Evolutionary conservation across 306 rosid species (phyloP), one percentile per base, ranked within the genome.

Genomic region (Ochetophila trinervis): DNA sequence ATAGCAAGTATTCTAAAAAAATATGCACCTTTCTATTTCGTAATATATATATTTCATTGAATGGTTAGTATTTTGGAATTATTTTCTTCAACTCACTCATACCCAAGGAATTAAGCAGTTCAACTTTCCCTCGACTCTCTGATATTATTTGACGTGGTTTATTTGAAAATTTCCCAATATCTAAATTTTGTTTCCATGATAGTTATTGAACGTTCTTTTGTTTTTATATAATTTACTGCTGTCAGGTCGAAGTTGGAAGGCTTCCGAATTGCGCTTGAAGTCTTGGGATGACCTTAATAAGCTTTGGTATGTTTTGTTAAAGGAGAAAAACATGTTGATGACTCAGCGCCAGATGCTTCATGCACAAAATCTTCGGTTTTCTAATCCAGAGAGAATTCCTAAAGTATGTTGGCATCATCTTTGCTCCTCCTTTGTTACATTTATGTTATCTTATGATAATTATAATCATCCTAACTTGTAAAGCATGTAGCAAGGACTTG

Each of bases 261-360:
- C 97, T 23, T 65, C 79, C 51, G 99, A 94, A 69, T 65, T 94
- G 71, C 91, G 96, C 30, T 65, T 94, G 68, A 93, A 88, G 78
- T 93, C 99, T 40, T 93, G 99, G 99, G 97, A 88, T 36, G 96
- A 93, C 79, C 97, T 93, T 73, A 75, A 88, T 34, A 90, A 93
- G 77, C 76, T 93, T 63, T 90, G 99, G 99, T 88, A 76, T 78
- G 96, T 90, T 37, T 76, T 93, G 71, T 80, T 94, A 67, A 90
- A 90, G 90, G 99, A 90, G 87, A 90, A 88, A 75, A 94, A 94
- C 77, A 86, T 90, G 96, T 64, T 94, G 74, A 94, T 88, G 95
- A 90, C 96, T 58, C 99, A 94, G 47, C 91, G 97, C 5, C 96
- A 94, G 79, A 94, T 94, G 97, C 99, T 94, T 76, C 51, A 88